These are phyloP conservation scores for Podila verticillata DNA, from an alignment of 192 early-diverging fungal species.

Conservation along the genomic window DNA sequence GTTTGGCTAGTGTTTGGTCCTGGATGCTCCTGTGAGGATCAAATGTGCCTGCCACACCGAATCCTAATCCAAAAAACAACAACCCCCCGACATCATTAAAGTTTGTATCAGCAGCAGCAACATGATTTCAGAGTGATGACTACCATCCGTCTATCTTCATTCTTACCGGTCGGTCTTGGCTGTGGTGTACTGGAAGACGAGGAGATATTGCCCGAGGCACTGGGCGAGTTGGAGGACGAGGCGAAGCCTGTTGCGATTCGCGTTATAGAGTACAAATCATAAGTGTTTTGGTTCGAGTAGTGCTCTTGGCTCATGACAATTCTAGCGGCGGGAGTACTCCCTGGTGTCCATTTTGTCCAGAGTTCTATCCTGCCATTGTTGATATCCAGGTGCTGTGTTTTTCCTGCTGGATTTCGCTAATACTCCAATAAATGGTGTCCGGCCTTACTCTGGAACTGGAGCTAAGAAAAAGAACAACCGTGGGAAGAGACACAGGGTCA, in stretches of 20 bases:
- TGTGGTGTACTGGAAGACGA: slow-evolving; percentile 39
- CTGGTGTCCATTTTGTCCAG: too few species aligned
- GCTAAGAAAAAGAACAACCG: slow-evolving; percentile 7
- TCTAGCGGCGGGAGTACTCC: not conserved
- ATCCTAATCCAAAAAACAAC: slow-evolving; percentile 14
- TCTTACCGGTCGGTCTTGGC: slow-evolving; percentile 33
- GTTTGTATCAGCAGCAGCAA: not conserved
- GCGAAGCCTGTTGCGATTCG: slow-evolving; percentile 20
- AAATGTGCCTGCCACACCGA: slow-evolving; percentile 25
- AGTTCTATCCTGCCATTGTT: not conserved
- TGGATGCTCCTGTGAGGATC: slow-evolving; percentile 44
- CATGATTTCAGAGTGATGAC: not conserved
- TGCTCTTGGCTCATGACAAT: not conserved
- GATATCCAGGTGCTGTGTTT: too few species aligned
- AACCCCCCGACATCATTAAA: not conserved
- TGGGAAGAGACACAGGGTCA: not conserved
- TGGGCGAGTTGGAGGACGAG: slow-evolving; percentile 34
- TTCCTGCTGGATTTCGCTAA: too few species aligned
- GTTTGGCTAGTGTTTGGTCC: slow-evolving; percentile 52
- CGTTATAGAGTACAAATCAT: not conserved
- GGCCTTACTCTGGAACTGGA: slow-evolving; percentile 50
- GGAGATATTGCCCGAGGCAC: slow-evolving; percentile 34
- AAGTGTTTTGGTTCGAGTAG: not conserved
- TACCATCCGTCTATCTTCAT: not conserved
- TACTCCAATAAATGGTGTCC: too few species aligned